Base-by-base conservation (phyloP, 208 protist species). In the Dictyostelium gargantuum region DNA sequence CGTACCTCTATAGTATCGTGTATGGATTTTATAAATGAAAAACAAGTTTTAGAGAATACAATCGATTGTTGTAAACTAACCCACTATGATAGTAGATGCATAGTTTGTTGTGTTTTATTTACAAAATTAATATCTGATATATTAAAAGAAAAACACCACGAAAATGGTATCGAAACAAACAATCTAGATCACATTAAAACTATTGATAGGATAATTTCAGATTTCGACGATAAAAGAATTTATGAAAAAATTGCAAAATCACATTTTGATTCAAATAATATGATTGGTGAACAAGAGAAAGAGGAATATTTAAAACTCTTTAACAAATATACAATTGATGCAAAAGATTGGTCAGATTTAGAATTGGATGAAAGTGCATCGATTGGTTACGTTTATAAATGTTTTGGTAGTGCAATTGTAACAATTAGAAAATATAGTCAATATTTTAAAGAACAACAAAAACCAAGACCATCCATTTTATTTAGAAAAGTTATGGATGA, bases 361-460 rank as follows among this genome's bases (percentile, higher is more conserved):
- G 40, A 76, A 70, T 73, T 95, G 10, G 85, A 91, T 44, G 46
- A 93, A 9, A 10, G 1, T 0, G 10, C 8, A 3, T 61, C 61
- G 26, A 96, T 96, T 35, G 93, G 94, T 19, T 96, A 96, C 32
- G 92, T 91, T 21, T 84, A 94, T n/a, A 96, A 96, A 68, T 94
- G 91, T 44, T 46, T 94, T 1, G 93, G 93, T 23, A 35, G 79
- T 42, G 92, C 76, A 38, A 76, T 96, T 17, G 93, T 50, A 44
- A 56, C 29, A 23, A 17, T 96, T 3, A 75, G 95, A 70, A 66
- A 84, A 61, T 32, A 46, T 56, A 6, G 21, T 38, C 1, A 52
- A 48, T 70, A 70, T 23, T 70, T 26, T 21, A 29, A 58, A 93
- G 29, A 93, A 80, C 15, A 54, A 61, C 44, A 35, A 77, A 68